These are phyloP conservation scores for Trypanosoma lewisi DNA, from an alignment of 208 protist species.

Conservation along the genomic window DNA sequence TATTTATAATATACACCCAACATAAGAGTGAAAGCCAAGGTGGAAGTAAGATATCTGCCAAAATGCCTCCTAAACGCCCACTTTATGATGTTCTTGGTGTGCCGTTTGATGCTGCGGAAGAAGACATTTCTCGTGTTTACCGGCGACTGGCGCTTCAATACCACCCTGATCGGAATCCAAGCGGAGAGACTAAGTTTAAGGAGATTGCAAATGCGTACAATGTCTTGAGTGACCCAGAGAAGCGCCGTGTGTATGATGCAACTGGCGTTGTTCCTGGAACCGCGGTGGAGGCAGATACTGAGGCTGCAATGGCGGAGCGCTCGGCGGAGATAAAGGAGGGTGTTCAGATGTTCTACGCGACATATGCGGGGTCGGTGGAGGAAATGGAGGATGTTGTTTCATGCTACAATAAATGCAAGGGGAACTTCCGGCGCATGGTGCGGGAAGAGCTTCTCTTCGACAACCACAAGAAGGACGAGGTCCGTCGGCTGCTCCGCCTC, in stretches of 20 bases:
- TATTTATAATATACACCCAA: not conserved
- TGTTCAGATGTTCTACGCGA: conserved; percentile 65
- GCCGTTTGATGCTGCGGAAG: conserved; percentile 29
- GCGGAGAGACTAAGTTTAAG: conserved; percentile 85
- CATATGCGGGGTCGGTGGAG: conserved; percentile 71
- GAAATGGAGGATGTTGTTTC: conserved; percentile 58
- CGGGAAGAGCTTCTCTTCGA: conserved; percentile 74
- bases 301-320: conserved; percentile 41
- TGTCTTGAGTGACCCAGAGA: conserved; percentile 93
- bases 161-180: conserved; percentile 88
- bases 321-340: conserved; percentile 64
- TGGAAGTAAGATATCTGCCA: not conserved
- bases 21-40: not conserved
- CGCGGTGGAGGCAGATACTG: conserved; percentile 17
- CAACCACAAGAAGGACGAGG: conserved; percentile 58
- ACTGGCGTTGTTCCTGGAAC: conserved; percentile 50
- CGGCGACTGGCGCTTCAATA: conserved; percentile 71
- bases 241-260: conserved; percentile 95
- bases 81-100: conserved; percentile 70
- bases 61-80: conserved; percentile 22
- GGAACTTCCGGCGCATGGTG: conserved; percentile 78
- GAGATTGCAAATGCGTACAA: conserved; percentile 95
- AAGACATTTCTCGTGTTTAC: conserved; percentile 72
- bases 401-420: conserved; percentile 53
- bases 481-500: conserved; percentile 48